Percentiles rank a stretch among this genome's conserved stretches.
These are phyloP conservation scores for Byssothecium circinans DNA, from an alignment of 2,329 filamentous ascomycete species.

Conservation along the genomic window DNA sequence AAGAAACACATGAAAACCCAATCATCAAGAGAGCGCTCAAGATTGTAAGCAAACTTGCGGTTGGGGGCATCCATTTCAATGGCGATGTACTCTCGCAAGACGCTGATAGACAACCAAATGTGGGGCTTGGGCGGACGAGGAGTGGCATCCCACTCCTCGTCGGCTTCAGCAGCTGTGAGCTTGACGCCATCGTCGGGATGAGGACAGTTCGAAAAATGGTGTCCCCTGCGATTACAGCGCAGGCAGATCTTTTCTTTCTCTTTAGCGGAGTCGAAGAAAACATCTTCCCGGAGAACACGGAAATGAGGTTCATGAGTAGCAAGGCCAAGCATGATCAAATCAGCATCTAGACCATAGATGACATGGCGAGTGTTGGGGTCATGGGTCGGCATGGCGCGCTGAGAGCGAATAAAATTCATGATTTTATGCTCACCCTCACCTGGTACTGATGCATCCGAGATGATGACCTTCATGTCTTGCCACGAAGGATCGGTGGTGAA, in stretches of 20 bases:
- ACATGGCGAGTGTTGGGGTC: slow-evolving; percentile 97
- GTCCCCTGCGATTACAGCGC: slow-evolving; percentile 88
- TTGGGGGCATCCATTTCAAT: slow-evolving; percentile 83
- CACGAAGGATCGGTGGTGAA: slow-evolving; percentile 94
- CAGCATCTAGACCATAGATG: slow-evolving; percentile 96
- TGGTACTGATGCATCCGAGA: slow-evolving; percentile 95
- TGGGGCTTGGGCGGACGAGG: slow-evolving; percentile 76
- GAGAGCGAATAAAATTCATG: slow-evolving; percentile 96
- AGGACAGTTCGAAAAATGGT: slow-evolving; percentile 79
- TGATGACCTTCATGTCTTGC: slow-evolving; percentile 91
- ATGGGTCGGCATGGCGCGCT: slow-evolving; percentile 85
- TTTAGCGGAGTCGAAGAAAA: slow-evolving; percentile 88
- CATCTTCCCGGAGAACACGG: slow-evolving; percentile 92
- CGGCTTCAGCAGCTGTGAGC: slow-evolving; percentile 78
- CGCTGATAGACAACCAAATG: slow-evolving; percentile 94
- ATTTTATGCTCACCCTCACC: slow-evolving; percentile 99
- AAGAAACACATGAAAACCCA: slow-evolving; percentile 99
- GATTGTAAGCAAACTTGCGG: slow-evolving; percentile 84
- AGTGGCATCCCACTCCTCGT: slow-evolving; percentile 43
- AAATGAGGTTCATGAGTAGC: slow-evolving; percentile 98
- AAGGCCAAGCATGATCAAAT: slow-evolving; percentile 97
- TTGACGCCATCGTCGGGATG: slow-evolving; percentile 57
- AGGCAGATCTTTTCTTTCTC: slow-evolving; percentile 78
- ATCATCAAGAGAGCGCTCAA: slow-evolving; percentile 92
- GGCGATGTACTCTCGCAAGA: slow-evolving; percentile 89